These are phyloP conservation scores for Dioscorea cayenensis DNA, from an alignment of 116 monocot genomes.

Conservation along the genomic window DNA sequence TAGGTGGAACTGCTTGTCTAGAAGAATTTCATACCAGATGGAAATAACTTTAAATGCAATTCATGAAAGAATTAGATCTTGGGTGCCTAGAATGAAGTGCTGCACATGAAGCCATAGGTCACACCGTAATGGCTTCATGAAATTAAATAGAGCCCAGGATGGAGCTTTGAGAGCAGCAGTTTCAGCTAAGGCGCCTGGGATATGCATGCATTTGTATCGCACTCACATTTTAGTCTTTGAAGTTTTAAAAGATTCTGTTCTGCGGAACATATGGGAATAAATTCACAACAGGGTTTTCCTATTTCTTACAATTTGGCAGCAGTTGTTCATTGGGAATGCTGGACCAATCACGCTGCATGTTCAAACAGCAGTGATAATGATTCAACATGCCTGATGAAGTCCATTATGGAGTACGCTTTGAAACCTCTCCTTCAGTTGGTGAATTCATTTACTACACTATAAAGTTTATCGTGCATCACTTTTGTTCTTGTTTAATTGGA, in stretches of 20 bases:
- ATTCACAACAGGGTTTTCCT: neutral
- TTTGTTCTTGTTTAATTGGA: neutral
- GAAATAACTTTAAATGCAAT: neutral
- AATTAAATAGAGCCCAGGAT: neutral
- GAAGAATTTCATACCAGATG: neutral
- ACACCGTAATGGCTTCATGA: neutral
- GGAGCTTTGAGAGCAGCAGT: neutral
- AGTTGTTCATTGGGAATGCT: neutral
- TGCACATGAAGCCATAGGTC: too few relatives aligned
- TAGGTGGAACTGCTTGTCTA: neutral
- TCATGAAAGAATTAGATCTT: neutral
- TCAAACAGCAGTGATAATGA: slow-evolving; percentile 1
- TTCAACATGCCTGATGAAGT: slow-evolving; percentile 6
- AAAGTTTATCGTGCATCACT: neutral
- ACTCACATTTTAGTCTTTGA: neutral
- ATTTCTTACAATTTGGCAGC: neutral
- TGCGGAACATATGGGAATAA: neutral
- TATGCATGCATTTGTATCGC: neutral
- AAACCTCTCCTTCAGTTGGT: neutral
- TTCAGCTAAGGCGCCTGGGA: neutral
- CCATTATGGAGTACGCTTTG: slow-evolving; percentile 1
- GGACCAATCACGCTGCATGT: slow-evolving; percentile 1
- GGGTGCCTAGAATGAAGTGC: neutral
- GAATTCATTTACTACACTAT: slow-evolving; percentile 2
- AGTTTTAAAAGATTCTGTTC: neutral